phyloP scores from a whole-genome alignment of 805 yeast species.

The Cyberlindnera lachancei region DNA sequence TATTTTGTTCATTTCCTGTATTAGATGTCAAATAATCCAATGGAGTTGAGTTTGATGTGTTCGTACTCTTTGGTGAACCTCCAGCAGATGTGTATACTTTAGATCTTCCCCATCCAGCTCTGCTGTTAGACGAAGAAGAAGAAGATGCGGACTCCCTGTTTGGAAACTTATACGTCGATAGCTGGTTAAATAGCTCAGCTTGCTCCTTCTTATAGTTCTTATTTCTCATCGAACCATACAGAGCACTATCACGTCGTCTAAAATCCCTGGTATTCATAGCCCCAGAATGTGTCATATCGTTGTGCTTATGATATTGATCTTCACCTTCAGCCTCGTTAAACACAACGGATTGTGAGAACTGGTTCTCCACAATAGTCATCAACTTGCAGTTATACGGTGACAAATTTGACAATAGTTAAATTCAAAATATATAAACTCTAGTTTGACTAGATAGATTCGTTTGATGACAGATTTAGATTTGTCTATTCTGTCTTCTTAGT shows the following conservation, averaged over 20 bases:
- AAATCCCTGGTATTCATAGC: background rate
- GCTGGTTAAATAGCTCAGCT: conserved; percentile 1
- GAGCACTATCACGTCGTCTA: too few relatives aligned
- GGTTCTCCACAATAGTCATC: background rate
- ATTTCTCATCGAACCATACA: background rate
- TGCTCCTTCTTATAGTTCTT: background rate
- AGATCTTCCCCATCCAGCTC: too few relatives aligned
- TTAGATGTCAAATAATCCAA: background rate
- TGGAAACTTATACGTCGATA: conserved; percentile 1
- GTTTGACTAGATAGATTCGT: too few relatives aligned
- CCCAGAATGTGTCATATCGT: background rate
- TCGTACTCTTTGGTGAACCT: background rate
- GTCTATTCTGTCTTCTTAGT: too few relatives aligned
- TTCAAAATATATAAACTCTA: too few relatives aligned
- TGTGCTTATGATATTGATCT: background rate
- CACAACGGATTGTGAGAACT: background rate
- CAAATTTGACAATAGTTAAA: too few relatives aligned
- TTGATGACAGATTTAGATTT: too few relatives aligned
- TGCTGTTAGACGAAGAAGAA: background rate
- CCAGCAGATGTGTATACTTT: background rate
- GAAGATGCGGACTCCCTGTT: background rate
- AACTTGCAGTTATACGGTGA: too few relatives aligned
- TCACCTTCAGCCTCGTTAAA: too few relatives aligned
- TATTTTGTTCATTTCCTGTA: background rate
- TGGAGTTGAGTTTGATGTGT: background rate